phyloP scores from a whole-genome alignment of 371 early-diverging fungal species.

The Smittium mucronatum region DNA sequence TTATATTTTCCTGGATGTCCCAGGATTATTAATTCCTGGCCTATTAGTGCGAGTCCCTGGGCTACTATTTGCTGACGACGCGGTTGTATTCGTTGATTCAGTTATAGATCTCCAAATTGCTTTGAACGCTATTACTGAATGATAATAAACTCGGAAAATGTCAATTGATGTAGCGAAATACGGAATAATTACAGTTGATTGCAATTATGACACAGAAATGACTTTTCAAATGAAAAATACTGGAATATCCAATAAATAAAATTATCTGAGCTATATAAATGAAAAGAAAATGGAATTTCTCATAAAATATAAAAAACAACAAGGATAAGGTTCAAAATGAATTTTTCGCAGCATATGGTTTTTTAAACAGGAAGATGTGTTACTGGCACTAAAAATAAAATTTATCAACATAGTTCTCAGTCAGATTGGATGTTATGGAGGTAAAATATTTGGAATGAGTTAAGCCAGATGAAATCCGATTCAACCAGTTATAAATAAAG shows the following conservation, averaged over 20 bases:
- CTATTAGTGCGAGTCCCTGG: background rate
- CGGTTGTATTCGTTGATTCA: background rate
- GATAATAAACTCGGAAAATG: background rate
- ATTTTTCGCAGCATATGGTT: background rate
- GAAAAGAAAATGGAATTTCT: background rate
- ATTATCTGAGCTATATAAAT: background rate
- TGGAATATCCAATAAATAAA: background rate
- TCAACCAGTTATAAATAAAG: background rate
- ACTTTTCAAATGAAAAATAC: background rate
- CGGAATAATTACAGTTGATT: background rate
- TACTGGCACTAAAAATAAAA: background rate
- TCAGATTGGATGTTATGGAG: conserved; percentile 1
- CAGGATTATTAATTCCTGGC: background rate
- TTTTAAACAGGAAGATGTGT: background rate
- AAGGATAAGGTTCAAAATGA: background rate
- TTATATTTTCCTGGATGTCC: background rate
- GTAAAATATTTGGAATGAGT: conserved; percentile 1
- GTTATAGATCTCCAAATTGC: background rate
- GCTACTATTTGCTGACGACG: conserved; percentile 2
- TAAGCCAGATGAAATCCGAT: background rate
- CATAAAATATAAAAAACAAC: background rate
- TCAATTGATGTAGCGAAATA: background rate
- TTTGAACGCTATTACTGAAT: background rate
- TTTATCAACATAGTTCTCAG: background rate
- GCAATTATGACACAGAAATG: background rate